phyloP scores from a whole-genome alignment of 2,329 filamentous ascomycete species.

The Aspergillus fumigatus region DNA sequence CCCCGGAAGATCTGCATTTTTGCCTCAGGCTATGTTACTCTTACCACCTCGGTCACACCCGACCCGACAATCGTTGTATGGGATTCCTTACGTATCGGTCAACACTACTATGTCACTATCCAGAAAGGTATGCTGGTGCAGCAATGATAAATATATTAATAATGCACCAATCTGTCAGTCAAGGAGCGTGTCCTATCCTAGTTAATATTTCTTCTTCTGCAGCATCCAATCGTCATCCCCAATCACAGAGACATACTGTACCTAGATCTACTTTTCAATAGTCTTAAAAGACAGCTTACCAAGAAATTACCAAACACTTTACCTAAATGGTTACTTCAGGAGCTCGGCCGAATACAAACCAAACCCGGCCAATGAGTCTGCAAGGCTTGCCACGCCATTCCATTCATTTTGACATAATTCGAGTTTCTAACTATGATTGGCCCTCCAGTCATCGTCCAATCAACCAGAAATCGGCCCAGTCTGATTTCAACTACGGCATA shows the following conservation, averaged over 20 bases:
- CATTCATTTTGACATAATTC: background rate
- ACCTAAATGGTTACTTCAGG: background rate
- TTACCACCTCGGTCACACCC: background rate
- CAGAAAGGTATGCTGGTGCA: too few species aligned
- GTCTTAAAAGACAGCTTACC: too few species aligned
- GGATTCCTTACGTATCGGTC: background rate
- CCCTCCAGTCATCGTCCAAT: background rate
- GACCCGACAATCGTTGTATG: background rate
- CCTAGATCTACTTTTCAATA: too few species aligned
- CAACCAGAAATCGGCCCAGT: background rate
- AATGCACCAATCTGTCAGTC: background rate
- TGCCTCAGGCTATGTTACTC: background rate
- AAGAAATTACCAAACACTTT: background rate
- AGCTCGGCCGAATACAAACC: background rate
- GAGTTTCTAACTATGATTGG: too few species aligned
- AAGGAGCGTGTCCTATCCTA: background rate
- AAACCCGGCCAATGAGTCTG: background rate
- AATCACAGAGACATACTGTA: too few species aligned
- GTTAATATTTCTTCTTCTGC: background rate
- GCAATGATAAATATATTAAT: too few species aligned
- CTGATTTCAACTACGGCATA: background rate
- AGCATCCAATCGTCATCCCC: too few species aligned
- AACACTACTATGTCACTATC: too few species aligned
- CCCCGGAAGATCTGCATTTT: background rate
- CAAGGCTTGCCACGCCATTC: too few species aligned